phyloP scores from a whole-genome alignment of 2,329 filamentous ascomycete species.

The Paraconiothyrium brasiliense region DNA sequence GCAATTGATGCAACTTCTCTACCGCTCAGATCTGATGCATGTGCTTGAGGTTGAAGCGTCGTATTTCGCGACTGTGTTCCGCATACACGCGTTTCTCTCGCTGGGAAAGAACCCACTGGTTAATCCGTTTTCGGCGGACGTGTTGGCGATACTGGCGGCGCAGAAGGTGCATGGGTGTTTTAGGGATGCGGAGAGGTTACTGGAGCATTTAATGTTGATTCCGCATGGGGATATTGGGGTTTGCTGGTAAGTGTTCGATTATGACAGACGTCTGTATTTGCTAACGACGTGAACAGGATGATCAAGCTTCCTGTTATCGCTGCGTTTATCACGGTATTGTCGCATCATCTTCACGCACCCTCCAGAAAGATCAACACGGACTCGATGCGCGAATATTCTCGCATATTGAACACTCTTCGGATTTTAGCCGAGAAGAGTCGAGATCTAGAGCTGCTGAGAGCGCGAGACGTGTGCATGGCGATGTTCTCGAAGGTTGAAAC shows the following conservation, averaged over 20 bases:
- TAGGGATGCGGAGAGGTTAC: conserved; percentile 28
- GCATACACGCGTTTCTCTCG: conserved; percentile 28
- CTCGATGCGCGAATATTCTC: conserved; percentile 22
- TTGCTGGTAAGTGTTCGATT: conserved; percentile 28
- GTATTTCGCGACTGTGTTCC: conserved; percentile 38
- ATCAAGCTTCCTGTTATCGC: conserved; percentile 29
- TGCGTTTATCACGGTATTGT: conserved; percentile 33
- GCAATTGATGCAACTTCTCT: conserved; percentile 35
- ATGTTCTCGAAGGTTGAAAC: conserved; percentile 27
- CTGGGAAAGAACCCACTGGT: conserved; percentile 25
- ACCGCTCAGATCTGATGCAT: conserved; percentile 37
- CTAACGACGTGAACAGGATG: conserved; percentile 12
- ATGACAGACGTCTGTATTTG: not conserved
- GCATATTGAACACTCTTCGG: conserved; percentile 24
- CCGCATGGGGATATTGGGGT: conserved; percentile 33
- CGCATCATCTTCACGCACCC: conserved; percentile 27
- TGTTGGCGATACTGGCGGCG: conserved; percentile 24
- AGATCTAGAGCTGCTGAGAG: conserved; percentile 24
- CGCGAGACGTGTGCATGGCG: conserved; percentile 25
- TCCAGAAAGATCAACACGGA: conserved; percentile 5
- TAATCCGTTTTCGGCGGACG: conserved; percentile 32
- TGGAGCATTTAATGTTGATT: conserved; percentile 28
- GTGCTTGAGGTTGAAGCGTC: conserved; percentile 30
- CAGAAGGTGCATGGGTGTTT: conserved; percentile 26
- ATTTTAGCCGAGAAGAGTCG: conserved; percentile 22